A percentile compares a stretch with the other conserved stretches of the same genome.
These are phyloP conservation scores for Lactifluus piperatus DNA, from an alignment of 768 basidiomycete genomes.

Conservation along the genomic window DNA sequence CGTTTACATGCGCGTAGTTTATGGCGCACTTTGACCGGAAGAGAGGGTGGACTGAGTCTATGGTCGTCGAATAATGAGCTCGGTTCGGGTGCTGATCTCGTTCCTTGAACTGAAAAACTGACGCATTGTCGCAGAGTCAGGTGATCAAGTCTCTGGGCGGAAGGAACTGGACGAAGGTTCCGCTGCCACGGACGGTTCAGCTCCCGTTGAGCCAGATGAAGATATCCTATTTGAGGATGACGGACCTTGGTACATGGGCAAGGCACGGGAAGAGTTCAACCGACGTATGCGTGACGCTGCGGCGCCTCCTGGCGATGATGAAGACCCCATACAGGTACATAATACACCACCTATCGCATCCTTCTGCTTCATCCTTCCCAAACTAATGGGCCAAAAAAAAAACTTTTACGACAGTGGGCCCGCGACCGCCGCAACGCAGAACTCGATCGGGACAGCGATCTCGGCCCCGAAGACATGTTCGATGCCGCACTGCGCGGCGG, in stretches of 20 bases:
- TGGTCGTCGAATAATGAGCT: constrained; percentile 52
- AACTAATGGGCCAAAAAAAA: not conserved
- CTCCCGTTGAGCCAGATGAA: constrained; percentile 22
- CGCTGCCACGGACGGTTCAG: not conserved
- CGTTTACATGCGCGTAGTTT: constrained; percentile 78
- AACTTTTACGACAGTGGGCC: constrained; percentile 62
- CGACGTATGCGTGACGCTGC: constrained; percentile 39
- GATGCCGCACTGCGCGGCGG: constrained; percentile 56
- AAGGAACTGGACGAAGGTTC: constrained; percentile 15
- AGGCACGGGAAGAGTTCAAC: constrained; percentile 71
- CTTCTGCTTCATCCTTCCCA: not conserved
- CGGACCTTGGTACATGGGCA: constrained; percentile 74
- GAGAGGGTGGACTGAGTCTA: constrained; percentile 55
- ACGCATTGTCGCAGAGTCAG: not conserved
- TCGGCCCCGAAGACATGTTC: constrained; percentile 77
- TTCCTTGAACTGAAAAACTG: not conserved
- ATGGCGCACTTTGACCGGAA: constrained; percentile 61
- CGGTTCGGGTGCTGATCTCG: constrained; percentile 32
- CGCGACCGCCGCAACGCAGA: constrained; percentile 64
- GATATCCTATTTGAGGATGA: constrained; percentile 39
- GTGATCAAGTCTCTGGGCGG: constrained; percentile 3
- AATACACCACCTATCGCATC: constrained; percentile 26
- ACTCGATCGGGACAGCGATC: constrained; percentile 63
- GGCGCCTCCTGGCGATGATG: constrained; percentile 41
- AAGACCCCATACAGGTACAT: constrained; percentile 61